Conservation (phyloP, 2,329 filamentous ascomycete species). For the Colletotrichum cereale region DNA sequence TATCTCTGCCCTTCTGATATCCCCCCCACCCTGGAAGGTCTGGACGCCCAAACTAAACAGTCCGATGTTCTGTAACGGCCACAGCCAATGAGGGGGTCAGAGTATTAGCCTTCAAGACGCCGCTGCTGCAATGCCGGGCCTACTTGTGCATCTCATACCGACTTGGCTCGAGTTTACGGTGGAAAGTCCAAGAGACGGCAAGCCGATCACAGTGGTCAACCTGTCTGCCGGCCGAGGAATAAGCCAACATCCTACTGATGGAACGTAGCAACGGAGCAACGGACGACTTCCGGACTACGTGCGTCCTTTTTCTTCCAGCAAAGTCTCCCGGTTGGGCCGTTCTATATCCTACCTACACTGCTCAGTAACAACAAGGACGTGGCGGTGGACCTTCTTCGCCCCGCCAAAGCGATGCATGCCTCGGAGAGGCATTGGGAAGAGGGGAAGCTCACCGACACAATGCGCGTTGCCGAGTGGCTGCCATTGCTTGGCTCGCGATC, state of each 20-base stretch:
- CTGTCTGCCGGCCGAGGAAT: background rate
- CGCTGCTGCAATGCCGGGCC: background rate
- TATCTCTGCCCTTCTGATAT: too few species aligned
- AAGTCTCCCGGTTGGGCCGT: background rate
- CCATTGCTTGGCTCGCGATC: conserved; percentile 19
- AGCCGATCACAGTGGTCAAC: background rate
- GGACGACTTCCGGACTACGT: conserved; percentile 12
- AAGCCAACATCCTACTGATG: background rate
- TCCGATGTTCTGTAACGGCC: conserved; percentile 10
- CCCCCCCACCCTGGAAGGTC: background rate
- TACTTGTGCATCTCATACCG: conserved; percentile 1
- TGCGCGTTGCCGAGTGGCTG: conserved; percentile 27
- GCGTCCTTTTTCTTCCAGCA: conserved; percentile 1
- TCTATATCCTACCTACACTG: background rate
- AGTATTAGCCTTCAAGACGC: background rate
- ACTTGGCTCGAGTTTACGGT: conserved; percentile 3
- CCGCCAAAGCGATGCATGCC: conserved; percentile 4
- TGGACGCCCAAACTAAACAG: background rate
- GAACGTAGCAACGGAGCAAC: conserved; percentile 5
- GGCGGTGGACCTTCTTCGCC: conserved; percentile 7
- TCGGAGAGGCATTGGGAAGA: background rate
- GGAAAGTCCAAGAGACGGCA: conserved; percentile 8
- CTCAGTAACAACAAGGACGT: background rate
- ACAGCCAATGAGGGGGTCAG: background rate
- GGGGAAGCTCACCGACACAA: background rate